These are phyloP conservation scores for Amanita jacksonii DNA, from an alignment of 768 basidiomycete species.

Conservation along the genomic window DNA sequence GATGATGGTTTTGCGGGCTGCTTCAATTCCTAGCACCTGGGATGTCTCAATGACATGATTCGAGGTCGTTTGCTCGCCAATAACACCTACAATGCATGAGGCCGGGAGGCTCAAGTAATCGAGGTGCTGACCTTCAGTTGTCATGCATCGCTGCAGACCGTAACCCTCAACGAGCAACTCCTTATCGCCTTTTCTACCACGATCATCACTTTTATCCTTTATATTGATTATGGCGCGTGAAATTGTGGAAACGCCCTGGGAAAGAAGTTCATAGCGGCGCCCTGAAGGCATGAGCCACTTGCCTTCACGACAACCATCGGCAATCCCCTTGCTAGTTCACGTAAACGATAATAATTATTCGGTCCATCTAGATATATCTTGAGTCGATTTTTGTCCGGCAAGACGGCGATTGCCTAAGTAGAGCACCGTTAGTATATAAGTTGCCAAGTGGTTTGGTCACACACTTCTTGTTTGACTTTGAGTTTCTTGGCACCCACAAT, in stretches of 20 bases:
- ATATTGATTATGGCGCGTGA: conserved; percentile 94
- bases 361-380: conserved; percentile 71
- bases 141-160: conserved; percentile 95
- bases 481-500: conserved; percentile 82
- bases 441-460: neutral
- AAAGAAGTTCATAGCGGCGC: neutral
- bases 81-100: conserved; percentile 54
- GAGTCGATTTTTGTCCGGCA: conserved; percentile 64
- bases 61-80: conserved; percentile 86
- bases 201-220: conserved; percentile 75
- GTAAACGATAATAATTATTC: conserved; percentile 76
- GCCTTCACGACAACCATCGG: conserved; percentile 90
- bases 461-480: conserved; percentile 83
- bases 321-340: conserved; percentile 78
- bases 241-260: conserved; percentile 75
- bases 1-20: conserved; percentile 87
- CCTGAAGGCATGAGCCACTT: neutral
- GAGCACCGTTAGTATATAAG: conserved; percentile 7
- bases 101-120: neutral
- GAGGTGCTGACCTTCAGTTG: conserved; percentile 68
- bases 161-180: conserved; percentile 95
- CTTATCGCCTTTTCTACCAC: conserved; percentile 81
- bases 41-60: conserved; percentile 97
- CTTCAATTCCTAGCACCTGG: conserved; percentile 96
- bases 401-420: conserved; percentile 60